phyloP scores from a whole-genome alignment of 495 filamentous ascomycete genomes.

The Bacidia gigantensis region DNA sequence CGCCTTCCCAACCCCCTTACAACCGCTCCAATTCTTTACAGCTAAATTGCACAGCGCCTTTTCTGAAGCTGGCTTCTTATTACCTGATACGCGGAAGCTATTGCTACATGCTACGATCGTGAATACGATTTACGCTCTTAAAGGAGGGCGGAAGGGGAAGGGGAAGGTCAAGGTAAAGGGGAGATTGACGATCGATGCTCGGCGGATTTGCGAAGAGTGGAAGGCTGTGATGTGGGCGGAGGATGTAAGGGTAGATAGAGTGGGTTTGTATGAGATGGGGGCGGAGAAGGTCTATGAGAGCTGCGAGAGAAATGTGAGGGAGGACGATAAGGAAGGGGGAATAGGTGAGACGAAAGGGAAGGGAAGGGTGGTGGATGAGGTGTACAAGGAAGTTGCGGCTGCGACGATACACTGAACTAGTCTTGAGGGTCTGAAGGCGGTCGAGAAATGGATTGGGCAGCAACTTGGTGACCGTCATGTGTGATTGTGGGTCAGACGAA shows the following conservation, averaged over 20 bases:
- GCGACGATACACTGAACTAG: slow-evolving; percentile 11
- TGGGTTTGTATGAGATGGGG: slow-evolving; percentile 69
- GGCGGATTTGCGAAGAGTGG: slow-evolving; percentile 35
- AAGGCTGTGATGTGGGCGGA: slow-evolving; percentile 46
- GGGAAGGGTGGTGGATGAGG: slow-evolving; percentile 28
- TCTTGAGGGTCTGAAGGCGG: too few relatives aligned
- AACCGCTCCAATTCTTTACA: slow-evolving; percentile 5
- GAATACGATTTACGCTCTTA: slow-evolving; percentile 66
- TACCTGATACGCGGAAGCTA: slow-evolving; percentile 37
- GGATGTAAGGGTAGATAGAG: slow-evolving; percentile 42
- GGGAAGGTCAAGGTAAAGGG: slow-evolving; percentile 20
- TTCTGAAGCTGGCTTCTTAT: slow-evolving; percentile 45
- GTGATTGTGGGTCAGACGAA: not conserved
- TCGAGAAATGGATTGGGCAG: not conserved
- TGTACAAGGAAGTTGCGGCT: slow-evolving; percentile 29
- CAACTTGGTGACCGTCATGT: not conserved
- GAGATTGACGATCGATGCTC: slow-evolving; percentile 34
- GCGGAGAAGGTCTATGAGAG: slow-evolving; percentile 41
- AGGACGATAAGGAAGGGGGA: not conserved
- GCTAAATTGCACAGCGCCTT: slow-evolving; percentile 43
- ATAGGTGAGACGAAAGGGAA: slow-evolving; percentile 1
- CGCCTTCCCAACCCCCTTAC: not conserved
- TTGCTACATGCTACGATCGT: slow-evolving; percentile 74
- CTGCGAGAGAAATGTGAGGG: slow-evolving; percentile 2
- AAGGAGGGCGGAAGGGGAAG: slow-evolving; percentile 9